A percentile compares a stretch with the other conserved stretches of the same genome.
Conservation (phyloP, 352 stramenopile species). For the Phytophthora rubi region DNA sequence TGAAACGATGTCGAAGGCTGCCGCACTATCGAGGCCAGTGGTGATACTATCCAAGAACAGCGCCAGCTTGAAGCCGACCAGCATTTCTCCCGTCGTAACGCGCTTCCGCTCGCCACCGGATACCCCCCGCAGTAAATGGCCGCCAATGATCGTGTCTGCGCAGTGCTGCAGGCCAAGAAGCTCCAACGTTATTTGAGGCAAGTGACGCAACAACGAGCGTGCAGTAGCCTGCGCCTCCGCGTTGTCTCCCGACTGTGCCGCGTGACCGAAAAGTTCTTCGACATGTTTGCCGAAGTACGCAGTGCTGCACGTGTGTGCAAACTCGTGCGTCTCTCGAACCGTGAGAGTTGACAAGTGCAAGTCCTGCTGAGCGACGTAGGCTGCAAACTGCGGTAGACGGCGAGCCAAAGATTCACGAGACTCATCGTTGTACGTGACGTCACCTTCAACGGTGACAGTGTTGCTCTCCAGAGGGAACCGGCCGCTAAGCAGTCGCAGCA, state of each 20-base stretch:
- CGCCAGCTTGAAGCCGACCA: constrained; percentile 76
- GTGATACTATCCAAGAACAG: constrained; percentile 79
- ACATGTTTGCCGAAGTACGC: constrained; percentile 40
- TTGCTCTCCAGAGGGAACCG: constrained; percentile 40
- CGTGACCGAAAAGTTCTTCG: constrained; percentile 46
- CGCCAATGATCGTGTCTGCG: constrained; percentile 54
- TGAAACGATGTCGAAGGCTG: constrained; percentile 62
- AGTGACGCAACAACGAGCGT: constrained; percentile 31
- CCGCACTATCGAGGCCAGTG: constrained; percentile 63
- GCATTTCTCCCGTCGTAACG: constrained; percentile 87
- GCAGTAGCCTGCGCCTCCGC: constrained; percentile 32
- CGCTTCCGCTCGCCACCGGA: constrained; percentile 91
- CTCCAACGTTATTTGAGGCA: constrained; percentile 42
- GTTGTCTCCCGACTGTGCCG: constrained; percentile 23
- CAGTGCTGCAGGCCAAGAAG: constrained; percentile 53
- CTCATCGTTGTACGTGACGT: constrained; percentile 47
- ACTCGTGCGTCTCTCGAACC: constrained; percentile 86
- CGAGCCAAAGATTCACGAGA: constrained; percentile 22
- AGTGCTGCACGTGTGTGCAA: constrained; percentile 87
- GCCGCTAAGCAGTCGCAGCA: constrained; percentile 49
- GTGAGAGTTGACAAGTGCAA: constrained; percentile 50
- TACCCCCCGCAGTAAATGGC: constrained; percentile 61
- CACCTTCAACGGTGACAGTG: constrained; percentile 30
- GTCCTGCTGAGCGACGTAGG: constrained; percentile 68
- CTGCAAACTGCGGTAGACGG: constrained; percentile 45